Evolutionary conservation across 2,329 filamentous ascomycete genomes (phyloP), one percentile per base, ranked within the genome.

Genomic region (Stagonosporopsis vannaccii): DNA sequence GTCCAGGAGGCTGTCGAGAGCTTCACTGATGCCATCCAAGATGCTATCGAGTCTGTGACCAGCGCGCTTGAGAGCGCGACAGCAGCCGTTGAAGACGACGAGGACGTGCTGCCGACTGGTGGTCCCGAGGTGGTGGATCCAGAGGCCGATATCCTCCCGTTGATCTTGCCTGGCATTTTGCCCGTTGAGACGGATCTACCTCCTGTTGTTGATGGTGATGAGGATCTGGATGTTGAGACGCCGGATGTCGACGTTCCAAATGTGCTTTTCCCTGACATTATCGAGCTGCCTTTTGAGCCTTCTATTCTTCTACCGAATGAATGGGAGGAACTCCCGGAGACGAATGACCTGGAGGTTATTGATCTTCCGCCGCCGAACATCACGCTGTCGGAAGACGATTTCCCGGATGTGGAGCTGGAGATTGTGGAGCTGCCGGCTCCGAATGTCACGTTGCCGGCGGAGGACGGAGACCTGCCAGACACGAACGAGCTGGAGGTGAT

Each of bases 401-500:
- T 52, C 13, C 32, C 48, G 6, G 30, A 32, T 15, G 13, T 32
- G 12, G 30, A 32, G 30, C 30, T 32, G 3, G 30, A 32, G 1
- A 6, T 15, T 32, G 30, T 4, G 3, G 30, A 32, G 30, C 30
- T 32, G 2, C 30, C 11, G 4, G 11, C 41, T 26, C 25, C 41
- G 2, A 28, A 32, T 43, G 41, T 11, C 26, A 20, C 41, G 15
- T 1, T 30, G 4, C 41, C 26, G 2, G 6, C 12, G 7, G 11
- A 12, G 2, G 26, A 15, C 1, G 42, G 36, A 4, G 52, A 46
- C 17, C 41, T 56, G 11, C 32, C 44, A 3, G 51, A 55, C 19
- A 49, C 32, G 23, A 40, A 45, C 32, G 26, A 37, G 13, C 53
- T 56, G n/a, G 46, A 56, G 36, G 46, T 47, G n/a, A 56, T 42